These are phyloP conservation scores for Colletotrichum euphorbiae DNA, from an alignment of 2,329 filamentous ascomycete species.

Conservation along the genomic window DNA sequence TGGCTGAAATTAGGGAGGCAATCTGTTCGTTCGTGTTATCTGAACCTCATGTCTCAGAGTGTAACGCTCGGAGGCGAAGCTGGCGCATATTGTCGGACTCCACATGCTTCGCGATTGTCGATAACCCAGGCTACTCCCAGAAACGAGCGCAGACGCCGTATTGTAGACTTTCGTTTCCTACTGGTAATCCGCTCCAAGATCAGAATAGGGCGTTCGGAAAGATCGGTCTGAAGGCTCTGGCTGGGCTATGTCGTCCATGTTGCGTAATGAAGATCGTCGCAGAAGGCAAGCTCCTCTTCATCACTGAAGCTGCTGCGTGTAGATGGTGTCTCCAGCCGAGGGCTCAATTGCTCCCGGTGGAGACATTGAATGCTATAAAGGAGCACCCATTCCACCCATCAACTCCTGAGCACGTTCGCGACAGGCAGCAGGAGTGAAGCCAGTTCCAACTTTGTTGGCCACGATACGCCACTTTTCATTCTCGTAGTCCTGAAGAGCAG, in stretches of 20 bases:
- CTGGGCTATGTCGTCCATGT: conserved; percentile 32
- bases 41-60: conserved; percentile 9
- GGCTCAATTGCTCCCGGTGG: conserved; percentile 60
- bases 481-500: conserved; percentile 85
- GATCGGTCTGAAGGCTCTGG: conserved; percentile 20
- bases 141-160: conserved; percentile 13
- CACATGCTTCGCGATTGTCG: conserved; percentile 22
- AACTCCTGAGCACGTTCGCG: conserved; percentile 81
- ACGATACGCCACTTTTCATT: conserved; percentile 94
- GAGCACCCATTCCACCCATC: conserved; percentile 50
- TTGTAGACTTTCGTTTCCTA: conserved; percentile 5
- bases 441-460: conserved; percentile 88
- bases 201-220: conserved; percentile 12
- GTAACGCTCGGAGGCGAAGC: conserved; percentile 8
- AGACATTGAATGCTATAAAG: conserved; percentile 67
- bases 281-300: conserved; percentile 41
- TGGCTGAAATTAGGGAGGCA: conserved; percentile 1
- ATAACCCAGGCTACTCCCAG: conserved; percentile 22
- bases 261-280: conserved; percentile 40
- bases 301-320: conserved; percentile 55
- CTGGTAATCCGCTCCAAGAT: conserved; percentile 6
- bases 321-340: conserved; percentile 60
- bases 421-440: conserved; percentile 89
- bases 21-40: background rate
- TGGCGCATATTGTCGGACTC: conserved; percentile 21